Conservation (phyloP, 805 yeast species). For the Myxozyma geophila region DNA sequence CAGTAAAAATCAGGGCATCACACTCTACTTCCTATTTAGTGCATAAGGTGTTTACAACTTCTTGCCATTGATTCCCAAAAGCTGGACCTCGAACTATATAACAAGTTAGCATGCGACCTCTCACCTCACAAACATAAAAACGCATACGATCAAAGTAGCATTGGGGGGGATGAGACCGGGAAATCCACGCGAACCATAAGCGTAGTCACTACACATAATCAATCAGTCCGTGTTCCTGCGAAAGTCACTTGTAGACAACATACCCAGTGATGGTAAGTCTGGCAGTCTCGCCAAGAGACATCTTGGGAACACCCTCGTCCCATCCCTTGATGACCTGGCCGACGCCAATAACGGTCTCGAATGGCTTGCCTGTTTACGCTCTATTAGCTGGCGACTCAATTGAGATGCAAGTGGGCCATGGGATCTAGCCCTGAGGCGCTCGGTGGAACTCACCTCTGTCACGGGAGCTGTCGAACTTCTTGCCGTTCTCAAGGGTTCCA, state of each 20-base stretch:
- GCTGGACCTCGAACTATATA: constrained; percentile 46
- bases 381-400: not conserved
- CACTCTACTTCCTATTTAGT: not conserved
- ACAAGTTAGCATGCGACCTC: not conserved
- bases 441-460: constrained; percentile 61
- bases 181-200: constrained; percentile 93
- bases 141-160: constrained; percentile 72
- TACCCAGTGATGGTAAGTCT: constrained; percentile 80
- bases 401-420: not conserved
- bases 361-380: constrained; percentile 64
- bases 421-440: not conserved
- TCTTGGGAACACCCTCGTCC: constrained; percentile 92
- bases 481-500: constrained; percentile 93
- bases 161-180: constrained; percentile 97
- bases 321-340: constrained; percentile 97
- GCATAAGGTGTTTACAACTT: constrained; percentile 17
- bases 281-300: constrained; percentile 92
- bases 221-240: not conserved
- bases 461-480: constrained; percentile 92
- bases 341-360: constrained; percentile 91
- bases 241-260: not conserved
- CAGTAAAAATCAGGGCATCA: too few species aligned
- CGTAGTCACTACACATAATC: constrained; percentile 60
- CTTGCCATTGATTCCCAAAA: constrained; percentile 42
- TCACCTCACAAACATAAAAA: not conserved